These are phyloP conservation scores for Linum lewisii DNA, from an alignment of 345 rosid genomes.

Conservation along the genomic window DNA sequence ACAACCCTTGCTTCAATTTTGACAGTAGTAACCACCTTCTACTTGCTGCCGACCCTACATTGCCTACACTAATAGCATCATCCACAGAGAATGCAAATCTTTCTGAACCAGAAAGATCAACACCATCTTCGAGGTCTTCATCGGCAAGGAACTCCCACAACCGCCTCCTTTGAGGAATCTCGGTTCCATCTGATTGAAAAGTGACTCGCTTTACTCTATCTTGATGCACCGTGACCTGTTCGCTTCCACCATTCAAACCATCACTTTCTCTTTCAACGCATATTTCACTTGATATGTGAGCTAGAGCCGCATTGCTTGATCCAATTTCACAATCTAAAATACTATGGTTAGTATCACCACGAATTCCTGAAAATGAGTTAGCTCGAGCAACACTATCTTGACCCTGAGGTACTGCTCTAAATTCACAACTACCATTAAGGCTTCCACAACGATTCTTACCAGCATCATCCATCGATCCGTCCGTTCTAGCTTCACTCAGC, in stretches of 20 bases:
- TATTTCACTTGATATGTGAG: conserved; percentile 4
- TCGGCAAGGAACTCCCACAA: conserved; percentile 89
- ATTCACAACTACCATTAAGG: conserved; percentile 9
- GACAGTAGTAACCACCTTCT: conserved; percentile 78
- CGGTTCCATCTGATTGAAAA: conserved; percentile 47
- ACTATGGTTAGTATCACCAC: too few species aligned
- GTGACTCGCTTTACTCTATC: conserved; percentile 39
- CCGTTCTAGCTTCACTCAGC: conserved; percentile 21
- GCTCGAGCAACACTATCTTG: background rate
- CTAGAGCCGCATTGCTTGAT: conserved; percentile 8
- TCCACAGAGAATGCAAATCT: conserved; percentile 92
- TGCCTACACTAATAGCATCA: conserved; percentile 64
- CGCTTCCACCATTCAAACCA: background rate
- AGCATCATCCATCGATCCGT: conserved; percentile 16
- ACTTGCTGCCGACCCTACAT: conserved; percentile 52
- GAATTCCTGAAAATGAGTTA: too few species aligned
- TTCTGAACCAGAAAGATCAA: conserved; percentile 91
- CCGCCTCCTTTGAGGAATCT: conserved; percentile 37
- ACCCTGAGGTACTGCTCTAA: background rate
- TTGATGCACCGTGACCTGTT: background rate
- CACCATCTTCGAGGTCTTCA: conserved; percentile 73
- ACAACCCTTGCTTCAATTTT: conserved; percentile 71
- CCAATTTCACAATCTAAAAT: background rate
- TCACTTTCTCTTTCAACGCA: conserved; percentile 6
- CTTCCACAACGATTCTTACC: conserved; percentile 9